These are phyloP conservation scores for Epichloe gansuensis DNA, from an alignment of 2,329 filamentous ascomycete species.

Conservation along the genomic window DNA sequence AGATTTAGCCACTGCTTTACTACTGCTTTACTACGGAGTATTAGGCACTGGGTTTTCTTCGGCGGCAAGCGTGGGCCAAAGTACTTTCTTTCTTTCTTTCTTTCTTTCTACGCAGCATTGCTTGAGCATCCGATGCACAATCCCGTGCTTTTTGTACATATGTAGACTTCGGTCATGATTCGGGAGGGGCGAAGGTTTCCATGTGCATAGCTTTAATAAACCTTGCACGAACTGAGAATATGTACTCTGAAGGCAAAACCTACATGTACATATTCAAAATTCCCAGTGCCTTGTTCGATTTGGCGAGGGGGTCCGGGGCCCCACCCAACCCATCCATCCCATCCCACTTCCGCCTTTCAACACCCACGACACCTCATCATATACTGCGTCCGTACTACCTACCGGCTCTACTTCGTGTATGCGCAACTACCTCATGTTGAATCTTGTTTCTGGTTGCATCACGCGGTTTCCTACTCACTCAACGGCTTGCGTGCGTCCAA, in stretches of 20 bases:
- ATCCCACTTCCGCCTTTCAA: not conserved
- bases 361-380: not conserved
- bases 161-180: no score
- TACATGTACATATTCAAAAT: no score
- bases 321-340: not conserved
- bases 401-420: not conserved
- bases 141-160: no score
- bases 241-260: no score
- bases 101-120: not conserved
- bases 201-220: no score
- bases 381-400: not conserved
- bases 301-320: not conserved
- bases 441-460: not conserved
- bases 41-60: conserved; percentile 10
- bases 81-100: not conserved
- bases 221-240: no score
- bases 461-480: not conserved
- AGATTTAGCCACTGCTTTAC: not conserved
- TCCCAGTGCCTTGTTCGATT: not conserved
- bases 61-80: conserved; percentile 1
- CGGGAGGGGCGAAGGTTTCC: no score
- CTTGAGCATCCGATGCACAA: no score
- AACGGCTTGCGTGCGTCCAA: not conserved
- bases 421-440: not conserved
- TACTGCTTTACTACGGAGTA: not conserved